Conservation (phyloP, 148 eudicot genomes). For the Arbutus unedo region DNA sequence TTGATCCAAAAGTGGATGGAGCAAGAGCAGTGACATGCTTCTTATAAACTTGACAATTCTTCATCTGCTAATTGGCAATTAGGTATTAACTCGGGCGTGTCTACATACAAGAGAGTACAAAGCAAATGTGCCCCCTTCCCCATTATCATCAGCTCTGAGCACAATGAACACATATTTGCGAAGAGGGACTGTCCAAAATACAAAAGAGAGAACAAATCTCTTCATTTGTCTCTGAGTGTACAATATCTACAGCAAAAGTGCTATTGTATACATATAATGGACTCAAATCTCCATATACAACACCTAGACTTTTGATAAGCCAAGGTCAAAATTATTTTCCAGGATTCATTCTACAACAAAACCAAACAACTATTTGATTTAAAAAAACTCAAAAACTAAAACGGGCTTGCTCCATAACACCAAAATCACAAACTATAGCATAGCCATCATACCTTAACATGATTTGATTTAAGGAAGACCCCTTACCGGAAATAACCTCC, state of each 20-base stretch:
- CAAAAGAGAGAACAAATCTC: conserved; percentile 84
- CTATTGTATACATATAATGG: conserved; percentile 81
- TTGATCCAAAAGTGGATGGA: conserved; percentile 42
- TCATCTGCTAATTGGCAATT: conserved; percentile 82
- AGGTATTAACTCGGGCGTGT: conserved; percentile 86
- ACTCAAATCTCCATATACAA: conserved; percentile 92
- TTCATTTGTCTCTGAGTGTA: conserved; percentile 73
- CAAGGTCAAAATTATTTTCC: conserved; percentile 74
- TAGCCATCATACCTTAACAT: conserved; percentile 51
- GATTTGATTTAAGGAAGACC: conserved; percentile 40
- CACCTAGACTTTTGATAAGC: conserved; percentile 94
- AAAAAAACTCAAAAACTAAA: not conserved
- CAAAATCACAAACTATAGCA: not conserved
- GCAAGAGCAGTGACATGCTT: conserved; percentile 41
- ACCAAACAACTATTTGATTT: not conserved
- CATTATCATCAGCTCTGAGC: conserved; percentile 89
- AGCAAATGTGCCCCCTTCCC: conserved; percentile 99
- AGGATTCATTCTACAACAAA: conserved; percentile 67
- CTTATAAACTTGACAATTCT: conserved; percentile 70
- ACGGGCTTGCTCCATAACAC: conserved; percentile 11
- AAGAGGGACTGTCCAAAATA: conserved; percentile 87
- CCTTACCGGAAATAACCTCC: conserved; percentile 31
- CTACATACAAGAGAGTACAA: conserved; percentile 78
- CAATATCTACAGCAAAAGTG: conserved; percentile 85
- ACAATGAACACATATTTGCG: conserved; percentile 86